phyloP scores from a whole-genome alignment of 2,329 filamentous ascomycete genomes.

The Thielaviopsis musarum region DNA sequence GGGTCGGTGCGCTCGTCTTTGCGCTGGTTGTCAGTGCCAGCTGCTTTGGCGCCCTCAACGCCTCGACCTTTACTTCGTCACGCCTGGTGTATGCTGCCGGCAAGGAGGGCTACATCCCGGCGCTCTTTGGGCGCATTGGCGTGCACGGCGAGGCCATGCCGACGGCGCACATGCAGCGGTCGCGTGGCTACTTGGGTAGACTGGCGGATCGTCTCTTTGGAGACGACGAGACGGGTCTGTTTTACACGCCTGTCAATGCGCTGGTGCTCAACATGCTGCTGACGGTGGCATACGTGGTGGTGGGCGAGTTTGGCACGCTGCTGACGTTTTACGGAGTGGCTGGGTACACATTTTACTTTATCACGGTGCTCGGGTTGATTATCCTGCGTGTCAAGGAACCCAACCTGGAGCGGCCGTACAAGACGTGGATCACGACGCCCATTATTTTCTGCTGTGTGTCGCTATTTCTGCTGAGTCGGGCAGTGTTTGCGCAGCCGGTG shows the following conservation, averaged over 20 bases:
- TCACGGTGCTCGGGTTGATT: slow-evolving; percentile 85
- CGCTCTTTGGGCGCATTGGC: slow-evolving; percentile 69
- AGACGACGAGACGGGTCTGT: slow-evolving; percentile 63
- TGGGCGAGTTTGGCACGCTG: slow-evolving; percentile 82
- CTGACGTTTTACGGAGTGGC: slow-evolving; percentile 96
- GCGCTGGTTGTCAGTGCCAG: slow-evolving; percentile 80
- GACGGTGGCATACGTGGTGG: slow-evolving; percentile 59
- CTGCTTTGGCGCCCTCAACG: slow-evolving; percentile 90
- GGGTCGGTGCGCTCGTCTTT: slow-evolving; percentile 63
- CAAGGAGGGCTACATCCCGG: slow-evolving; percentile 85
- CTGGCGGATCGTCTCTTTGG: slow-evolving; percentile 46
- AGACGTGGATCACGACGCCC: slow-evolving; percentile 90
- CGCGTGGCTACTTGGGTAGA: slow-evolving; percentile 40
- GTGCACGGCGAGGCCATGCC: slow-evolving; percentile 30
- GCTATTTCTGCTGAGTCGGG: slow-evolving; percentile 73
- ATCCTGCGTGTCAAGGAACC: slow-evolving; percentile 79
- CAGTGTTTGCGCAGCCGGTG: slow-evolving; percentile 76
- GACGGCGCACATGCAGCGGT: slow-evolving; percentile 25
- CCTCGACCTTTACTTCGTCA: slow-evolving; percentile 81
- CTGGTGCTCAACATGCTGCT: slow-evolving; percentile 65
- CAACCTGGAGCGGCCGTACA: slow-evolving; percentile 74
- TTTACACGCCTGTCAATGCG: slow-evolving; percentile 87
- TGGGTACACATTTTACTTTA: slow-evolving; percentile 93
- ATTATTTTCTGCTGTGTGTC: slow-evolving; percentile 98
- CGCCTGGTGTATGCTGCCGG: slow-evolving; percentile 86